phyloP scores from a whole-genome alignment of 2,329 filamentous ascomycete genomes.

The Alternaria sp. region DNA sequence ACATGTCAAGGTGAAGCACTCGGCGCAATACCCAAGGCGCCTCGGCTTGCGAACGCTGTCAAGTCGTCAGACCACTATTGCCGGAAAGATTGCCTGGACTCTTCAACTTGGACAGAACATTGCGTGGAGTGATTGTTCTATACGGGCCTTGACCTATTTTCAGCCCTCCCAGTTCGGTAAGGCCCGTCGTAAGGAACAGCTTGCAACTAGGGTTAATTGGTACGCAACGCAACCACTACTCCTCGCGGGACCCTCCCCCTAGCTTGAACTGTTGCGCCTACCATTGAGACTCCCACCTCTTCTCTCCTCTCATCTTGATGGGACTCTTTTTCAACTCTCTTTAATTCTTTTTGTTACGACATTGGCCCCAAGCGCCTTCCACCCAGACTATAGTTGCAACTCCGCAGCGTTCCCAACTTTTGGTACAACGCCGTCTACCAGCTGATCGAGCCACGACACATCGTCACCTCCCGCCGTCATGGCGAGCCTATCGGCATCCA shows the following conservation, averaged over 20 bases:
- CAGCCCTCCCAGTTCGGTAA: constrained; percentile 34
- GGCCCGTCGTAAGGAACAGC: constrained; percentile 30
- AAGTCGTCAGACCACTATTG: background rate
- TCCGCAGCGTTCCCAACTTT: constrained; percentile 14
- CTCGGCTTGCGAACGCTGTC: constrained; percentile 5
- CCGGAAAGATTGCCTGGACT: background rate
- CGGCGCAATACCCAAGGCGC: constrained; percentile 17
- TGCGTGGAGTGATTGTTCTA: background rate
- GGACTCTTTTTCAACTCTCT: constrained; percentile 47
- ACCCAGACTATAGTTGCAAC: constrained; percentile 18
- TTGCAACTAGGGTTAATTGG: constrained; percentile 45
- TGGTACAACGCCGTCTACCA: constrained; percentile 26
- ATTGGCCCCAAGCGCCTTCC: constrained; percentile 9
- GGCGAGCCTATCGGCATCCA: constrained; percentile 45
- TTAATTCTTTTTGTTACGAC: constrained; percentile 34
- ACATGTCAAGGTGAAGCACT: constrained; percentile 17
- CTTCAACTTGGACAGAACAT: background rate
- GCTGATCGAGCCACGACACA: constrained; percentile 30
- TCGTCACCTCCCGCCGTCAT: constrained; percentile 43
- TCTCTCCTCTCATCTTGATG: constrained; percentile 30
- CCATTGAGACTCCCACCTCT: constrained; percentile 31
- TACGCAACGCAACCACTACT: constrained; percentile 32
- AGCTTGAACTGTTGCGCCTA: constrained; percentile 36
- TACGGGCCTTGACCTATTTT: constrained; percentile 26
- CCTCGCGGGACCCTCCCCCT: constrained; percentile 32